phyloP scores from a whole-genome alignment of 768 basidiomycete species.

The Pleurotus eryngii region DNA sequence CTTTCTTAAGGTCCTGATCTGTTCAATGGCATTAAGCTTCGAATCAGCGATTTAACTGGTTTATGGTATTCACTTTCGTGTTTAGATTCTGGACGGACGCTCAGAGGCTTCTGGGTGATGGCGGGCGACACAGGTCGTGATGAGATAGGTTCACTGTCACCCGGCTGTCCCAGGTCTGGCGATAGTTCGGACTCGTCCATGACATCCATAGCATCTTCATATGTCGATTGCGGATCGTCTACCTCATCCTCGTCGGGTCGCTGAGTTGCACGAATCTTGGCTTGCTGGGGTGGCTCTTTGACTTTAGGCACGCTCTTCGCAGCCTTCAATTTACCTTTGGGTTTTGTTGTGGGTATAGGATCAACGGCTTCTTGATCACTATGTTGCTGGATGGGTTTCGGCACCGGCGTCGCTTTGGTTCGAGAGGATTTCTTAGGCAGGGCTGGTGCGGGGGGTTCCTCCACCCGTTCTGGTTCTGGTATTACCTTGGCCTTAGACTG shows the following conservation, averaged over 20 bases:
- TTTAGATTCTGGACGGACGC: too few relatives aligned
- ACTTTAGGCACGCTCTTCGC: not conserved
- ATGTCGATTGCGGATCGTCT: not conserved
- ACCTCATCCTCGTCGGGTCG: not conserved
- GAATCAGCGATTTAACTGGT: too few relatives aligned
- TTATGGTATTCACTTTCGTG: too few relatives aligned
- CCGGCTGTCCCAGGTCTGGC: too few relatives aligned
- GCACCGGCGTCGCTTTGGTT: conserved; percentile 16
- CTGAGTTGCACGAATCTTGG: not conserved
- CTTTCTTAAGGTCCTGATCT: too few relatives aligned
- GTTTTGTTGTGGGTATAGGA: not conserved
- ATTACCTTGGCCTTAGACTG: not conserved
- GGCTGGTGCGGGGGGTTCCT: conserved; percentile 6
- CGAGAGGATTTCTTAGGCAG: conserved; percentile 18
- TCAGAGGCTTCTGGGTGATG: too few relatives aligned
- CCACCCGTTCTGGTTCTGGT: not conserved
- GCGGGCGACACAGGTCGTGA: too few relatives aligned
- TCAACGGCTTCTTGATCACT: conserved; percentile 8
- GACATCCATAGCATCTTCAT: too few relatives aligned
- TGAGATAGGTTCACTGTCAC: too few relatives aligned
- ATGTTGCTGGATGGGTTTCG: conserved; percentile 8
- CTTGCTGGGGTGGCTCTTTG: not conserved
- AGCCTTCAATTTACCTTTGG: conserved; percentile 6
- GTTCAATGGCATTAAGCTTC: too few relatives aligned
- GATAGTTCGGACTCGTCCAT: not conserved